Evolutionary conservation across 441 rosid genomes (phyloP), one percentile per base, ranked within the genome.

Genomic region (Cnidoscolus chayamansa): DNA sequence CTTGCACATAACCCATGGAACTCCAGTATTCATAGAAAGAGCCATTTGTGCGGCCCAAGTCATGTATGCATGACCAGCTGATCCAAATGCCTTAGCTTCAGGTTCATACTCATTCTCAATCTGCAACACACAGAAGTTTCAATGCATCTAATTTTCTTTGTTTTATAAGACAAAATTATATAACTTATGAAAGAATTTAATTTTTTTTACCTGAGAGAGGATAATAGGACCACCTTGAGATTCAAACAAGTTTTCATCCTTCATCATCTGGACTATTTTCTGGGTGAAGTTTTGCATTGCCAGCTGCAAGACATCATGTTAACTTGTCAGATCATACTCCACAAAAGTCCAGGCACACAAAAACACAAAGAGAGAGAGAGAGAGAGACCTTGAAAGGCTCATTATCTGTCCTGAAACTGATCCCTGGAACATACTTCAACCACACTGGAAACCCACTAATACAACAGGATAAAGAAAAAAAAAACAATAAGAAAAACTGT

Each of bases 1-100:
- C 80, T 92, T 90, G 84, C 96, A 90, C 97, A 92, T 92, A 37
- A 92, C 91, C 96, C 96, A 90, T 1, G 96, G 97, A 31, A 92
- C 94, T 53, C 97, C 94, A 1, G 96, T 90, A 54, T 84, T 70
- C 63, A 84, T 70, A 50, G 81, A 83, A 1, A 87, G 82, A 0
- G 96, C 97, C 96, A 92, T 86, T 67, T 85, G 77, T 20, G 96
- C 96, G 31, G 94, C 96, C 97, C 97, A 92, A 2, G 74, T 84
- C 20, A 83, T 70, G 17, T 92, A 90, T 9, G 86, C 76, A 47
- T 79, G 84, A 70, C 96, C 97, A 50, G 89, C 81, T 10, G 80
- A 31, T 60, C 92, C 92, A 70, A 83, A 78, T 40, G 64, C 73
- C 56, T 75, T 83, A 65, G 83, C 76, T 67, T 84, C 86, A 0